Conservation (phyloP, 495 filamentous ascomycete species). For the Thermochaetoides thermophila region DNA sequence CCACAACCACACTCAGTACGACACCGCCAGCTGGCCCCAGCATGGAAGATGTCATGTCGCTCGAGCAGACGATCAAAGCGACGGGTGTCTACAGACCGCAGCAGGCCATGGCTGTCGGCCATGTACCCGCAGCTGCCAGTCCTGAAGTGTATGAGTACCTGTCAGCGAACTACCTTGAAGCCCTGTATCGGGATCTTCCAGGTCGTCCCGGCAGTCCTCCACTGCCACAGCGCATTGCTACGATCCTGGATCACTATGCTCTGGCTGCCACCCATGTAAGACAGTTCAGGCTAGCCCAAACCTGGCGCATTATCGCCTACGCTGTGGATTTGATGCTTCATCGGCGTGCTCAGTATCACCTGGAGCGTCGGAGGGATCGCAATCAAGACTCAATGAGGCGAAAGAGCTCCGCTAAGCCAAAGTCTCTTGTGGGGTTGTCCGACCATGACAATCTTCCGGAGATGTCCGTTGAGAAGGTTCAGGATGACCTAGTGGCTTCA, state of each 20-base stretch:
- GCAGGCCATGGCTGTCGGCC: constrained; percentile 48
- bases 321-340: constrained; percentile 45
- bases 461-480: too few species aligned
- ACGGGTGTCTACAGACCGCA: constrained; percentile 37
- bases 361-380: constrained; percentile 25
- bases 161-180: constrained; percentile 41
- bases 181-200: constrained; percentile 27
- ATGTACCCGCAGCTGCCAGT: constrained; percentile 40
- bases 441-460: too few species aligned
- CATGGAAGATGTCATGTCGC: constrained; percentile 36
- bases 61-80: constrained; percentile 47
- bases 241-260: constrained; percentile 48
- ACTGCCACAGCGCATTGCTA: constrained; percentile 28
- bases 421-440: constrained; percentile 1
- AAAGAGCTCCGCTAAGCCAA: constrained; percentile 14
- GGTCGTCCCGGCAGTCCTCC: constrained; percentile 11
- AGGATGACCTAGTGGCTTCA: too few species aligned
- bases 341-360: constrained; percentile 42
- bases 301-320: constrained; percentile 56
- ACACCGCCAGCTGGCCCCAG: constrained; percentile 44
- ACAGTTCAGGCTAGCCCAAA: constrained; percentile 52
- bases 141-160: constrained; percentile 43
- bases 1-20: constrained; percentile 28
- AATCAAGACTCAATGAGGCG: constrained; percentile 9
- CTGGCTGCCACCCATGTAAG: constrained; percentile 42